phyloP scores from a whole-genome alignment of 768 basidiomycete genomes.

The Leccinum pellstonianum region DNA sequence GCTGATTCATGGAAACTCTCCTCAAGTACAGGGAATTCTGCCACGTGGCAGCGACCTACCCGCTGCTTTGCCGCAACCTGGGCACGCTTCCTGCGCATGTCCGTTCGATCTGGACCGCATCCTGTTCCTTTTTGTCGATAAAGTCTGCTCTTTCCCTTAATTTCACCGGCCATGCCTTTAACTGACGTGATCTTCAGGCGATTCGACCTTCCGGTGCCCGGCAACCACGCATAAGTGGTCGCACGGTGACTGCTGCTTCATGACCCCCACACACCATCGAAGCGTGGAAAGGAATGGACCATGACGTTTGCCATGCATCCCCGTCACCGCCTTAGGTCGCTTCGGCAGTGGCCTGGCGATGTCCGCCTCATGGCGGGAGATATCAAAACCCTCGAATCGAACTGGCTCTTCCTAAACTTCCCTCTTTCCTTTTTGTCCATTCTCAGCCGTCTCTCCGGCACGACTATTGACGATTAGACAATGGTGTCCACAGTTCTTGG shows the following conservation, averaged over 20 bases:
- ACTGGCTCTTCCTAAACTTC: conserved; percentile 12
- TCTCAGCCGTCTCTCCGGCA: not conserved
- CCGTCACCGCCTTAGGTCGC: conserved; percentile 29
- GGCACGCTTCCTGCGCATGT: conserved; percentile 30
- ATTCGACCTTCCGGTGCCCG: conserved; percentile 25
- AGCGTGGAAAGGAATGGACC: conserved; percentile 30
- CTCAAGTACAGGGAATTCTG: not conserved
- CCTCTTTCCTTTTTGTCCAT: conserved; percentile 4
- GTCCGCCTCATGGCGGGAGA: conserved; percentile 27
- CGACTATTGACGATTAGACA: conserved; percentile 15
- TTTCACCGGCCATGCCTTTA: conserved; percentile 16
- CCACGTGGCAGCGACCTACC: conserved; percentile 16
- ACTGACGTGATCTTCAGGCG: conserved; percentile 28
- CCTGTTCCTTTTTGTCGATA: conserved; percentile 12
- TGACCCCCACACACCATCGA: conserved; percentile 25
- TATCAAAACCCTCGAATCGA: conserved; percentile 30
- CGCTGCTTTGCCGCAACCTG: not conserved
- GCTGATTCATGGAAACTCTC: not conserved
- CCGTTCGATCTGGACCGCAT: conserved; percentile 19
- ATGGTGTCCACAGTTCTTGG: conserved; percentile 52
- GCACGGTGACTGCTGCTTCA: conserved; percentile 17
- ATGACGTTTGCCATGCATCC: conserved; percentile 23
- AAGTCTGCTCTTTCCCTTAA: conserved; percentile 24
- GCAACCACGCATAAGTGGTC: conserved; percentile 26
- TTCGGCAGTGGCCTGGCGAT: conserved; percentile 30